Percentiles rank a stretch among this genome's conserved stretches.
phyloP scores from a whole-genome alignment of 108 stramenopile species.

The Nitzschia sp. region DNA sequence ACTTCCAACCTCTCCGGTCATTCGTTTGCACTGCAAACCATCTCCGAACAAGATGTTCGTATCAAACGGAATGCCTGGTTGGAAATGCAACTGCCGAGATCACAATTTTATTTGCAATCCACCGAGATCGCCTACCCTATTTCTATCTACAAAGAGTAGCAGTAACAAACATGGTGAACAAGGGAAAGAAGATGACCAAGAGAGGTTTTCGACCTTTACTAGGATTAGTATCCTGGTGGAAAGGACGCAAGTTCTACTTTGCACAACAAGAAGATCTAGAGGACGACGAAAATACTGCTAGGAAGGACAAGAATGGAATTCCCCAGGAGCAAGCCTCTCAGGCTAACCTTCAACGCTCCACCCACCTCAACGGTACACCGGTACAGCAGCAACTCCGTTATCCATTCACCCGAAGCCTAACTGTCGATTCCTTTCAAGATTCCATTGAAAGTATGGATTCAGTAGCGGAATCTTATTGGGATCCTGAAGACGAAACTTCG shows the following conservation, averaged over 20 bases:
- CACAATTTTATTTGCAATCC: too few relatives aligned
- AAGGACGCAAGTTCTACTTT: conserved; percentile 28
- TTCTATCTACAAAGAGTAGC: too few relatives aligned
- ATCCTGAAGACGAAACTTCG: conserved; percentile 28
- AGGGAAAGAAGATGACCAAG: neutral
- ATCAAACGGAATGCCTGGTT: too few relatives aligned
- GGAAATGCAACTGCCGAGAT: neutral
- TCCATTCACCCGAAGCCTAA: neutral
- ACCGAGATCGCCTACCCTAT: too few relatives aligned
- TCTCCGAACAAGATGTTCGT: neutral
- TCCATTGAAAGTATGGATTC: conserved; percentile 47
- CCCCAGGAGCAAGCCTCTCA: neutral
- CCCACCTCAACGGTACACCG: neutral
- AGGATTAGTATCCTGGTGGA: conserved; percentile 30
- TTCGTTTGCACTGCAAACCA: neutral
- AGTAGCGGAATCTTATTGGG: conserved; percentile 28
- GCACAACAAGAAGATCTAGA: conserved; percentile 7
- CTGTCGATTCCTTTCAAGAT: conserved; percentile 28
- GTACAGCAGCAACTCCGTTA: neutral
- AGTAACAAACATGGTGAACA: neutral
- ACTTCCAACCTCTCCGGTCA: neutral
- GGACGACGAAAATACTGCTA: neutral
- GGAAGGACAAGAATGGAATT: neutral
- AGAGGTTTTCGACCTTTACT: conserved; percentile 14
- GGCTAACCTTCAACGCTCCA: neutral